Conservation (phyloP, 192 early-diverging fungal genomes). For the Dissophora ornata region DNA sequence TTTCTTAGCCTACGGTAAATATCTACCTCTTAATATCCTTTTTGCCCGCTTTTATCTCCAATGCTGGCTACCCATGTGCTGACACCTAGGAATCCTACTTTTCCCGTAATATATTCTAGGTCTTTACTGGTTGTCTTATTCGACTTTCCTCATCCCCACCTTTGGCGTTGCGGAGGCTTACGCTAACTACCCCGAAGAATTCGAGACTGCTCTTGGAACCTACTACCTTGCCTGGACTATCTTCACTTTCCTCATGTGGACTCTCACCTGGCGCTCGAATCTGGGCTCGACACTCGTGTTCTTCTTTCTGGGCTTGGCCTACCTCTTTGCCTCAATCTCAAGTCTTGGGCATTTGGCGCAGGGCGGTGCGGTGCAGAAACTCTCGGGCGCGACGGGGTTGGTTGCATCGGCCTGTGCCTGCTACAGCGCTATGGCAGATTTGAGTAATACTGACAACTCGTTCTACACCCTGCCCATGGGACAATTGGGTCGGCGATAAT, state of each 20-base stretch:
- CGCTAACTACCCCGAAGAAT: slow-evolving; percentile 47
- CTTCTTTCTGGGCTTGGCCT: slow-evolving; percentile 58
- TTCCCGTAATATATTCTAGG: slow-evolving; percentile 38
- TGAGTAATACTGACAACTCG: slow-evolving; percentile 63
- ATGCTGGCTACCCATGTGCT: too few species aligned
- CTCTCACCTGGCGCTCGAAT: slow-evolving; percentile 59
- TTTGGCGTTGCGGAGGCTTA: slow-evolving; percentile 60
- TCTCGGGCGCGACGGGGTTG: slow-evolving; percentile 58
- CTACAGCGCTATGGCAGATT: slow-evolving; percentile 64
- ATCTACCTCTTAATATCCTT: not conserved
- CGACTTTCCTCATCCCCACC: slow-evolving; percentile 59
- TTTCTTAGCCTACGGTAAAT: slow-evolving; percentile 40
- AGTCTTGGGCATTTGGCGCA: slow-evolving; percentile 58
- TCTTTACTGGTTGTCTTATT: slow-evolving; percentile 67
- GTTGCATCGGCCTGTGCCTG: slow-evolving; percentile 61
- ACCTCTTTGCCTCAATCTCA: slow-evolving; percentile 53
- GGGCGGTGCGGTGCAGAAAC: slow-evolving; percentile 50
- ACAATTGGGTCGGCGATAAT: slow-evolving; percentile 41
- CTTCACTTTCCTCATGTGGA: slow-evolving; percentile 64
- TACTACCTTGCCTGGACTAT: slow-evolving; percentile 63
- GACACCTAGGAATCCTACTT: too few species aligned
- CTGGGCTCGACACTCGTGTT: slow-evolving; percentile 57
- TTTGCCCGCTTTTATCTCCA: not conserved
- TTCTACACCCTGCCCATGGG: slow-evolving; percentile 62
- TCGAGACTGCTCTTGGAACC: slow-evolving; percentile 58